A percentile compares a stretch with the other conserved stretches of the same genome.
Evolutionary conservation across 2,329 filamentous ascomycete species (phyloP).

Genomic region (Aspergillus fructus): DNA sequence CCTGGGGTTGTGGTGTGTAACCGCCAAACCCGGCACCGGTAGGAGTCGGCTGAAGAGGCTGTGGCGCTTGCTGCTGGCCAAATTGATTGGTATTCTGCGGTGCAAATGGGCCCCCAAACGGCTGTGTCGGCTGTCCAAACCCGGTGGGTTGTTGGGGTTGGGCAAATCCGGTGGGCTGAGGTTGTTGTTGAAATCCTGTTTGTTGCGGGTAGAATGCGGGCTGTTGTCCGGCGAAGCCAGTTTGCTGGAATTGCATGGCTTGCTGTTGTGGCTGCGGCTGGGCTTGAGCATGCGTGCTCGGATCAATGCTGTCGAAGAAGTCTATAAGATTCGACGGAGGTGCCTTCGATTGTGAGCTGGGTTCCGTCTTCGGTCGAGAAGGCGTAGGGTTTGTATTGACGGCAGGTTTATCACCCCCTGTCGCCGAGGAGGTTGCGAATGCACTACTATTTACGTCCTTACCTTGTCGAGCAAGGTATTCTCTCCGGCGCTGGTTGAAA

Average conservation of each 20-base stretch:
- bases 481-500: slow-evolving; percentile 88
- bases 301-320: slow-evolving; percentile 91
- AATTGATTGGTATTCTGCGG: slow-evolving; percentile 38
- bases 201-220: slow-evolving; percentile 26
- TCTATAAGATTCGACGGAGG: slow-evolving; percentile 75
- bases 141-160: slow-evolving; percentile 37
- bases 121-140: slow-evolving; percentile 23
- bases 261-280: slow-evolving; percentile 32
- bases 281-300: slow-evolving; percentile 73
- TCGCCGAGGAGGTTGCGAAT: slow-evolving; percentile 10
- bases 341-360: slow-evolving; percentile 35
- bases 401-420: slow-evolving; percentile 24
- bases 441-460: slow-evolving; percentile 51
- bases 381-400: slow-evolving; percentile 25
- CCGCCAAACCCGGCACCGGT: slow-evolving; percentile 83
- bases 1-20: slow-evolving; percentile 70
- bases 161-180: slow-evolving; percentile 17
- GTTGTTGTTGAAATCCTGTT: slow-evolving; percentile 37
- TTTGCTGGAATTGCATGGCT: slow-evolving; percentile 43
- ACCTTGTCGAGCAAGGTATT: slow-evolving; percentile 86
- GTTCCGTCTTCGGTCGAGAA: slow-evolving; percentile 27
- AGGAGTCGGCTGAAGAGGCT: slow-evolving; percentile 58
- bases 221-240: slow-evolving; percentile 28
- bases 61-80: slow-evolving; percentile 35
- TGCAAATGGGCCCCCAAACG: slow-evolving; percentile 25